Evolutionary conservation across 495 filamentous ascomycete species (phyloP), one percentile per base, ranked within the genome.

Genomic region (Lasiosphaeria ovina): DNA sequence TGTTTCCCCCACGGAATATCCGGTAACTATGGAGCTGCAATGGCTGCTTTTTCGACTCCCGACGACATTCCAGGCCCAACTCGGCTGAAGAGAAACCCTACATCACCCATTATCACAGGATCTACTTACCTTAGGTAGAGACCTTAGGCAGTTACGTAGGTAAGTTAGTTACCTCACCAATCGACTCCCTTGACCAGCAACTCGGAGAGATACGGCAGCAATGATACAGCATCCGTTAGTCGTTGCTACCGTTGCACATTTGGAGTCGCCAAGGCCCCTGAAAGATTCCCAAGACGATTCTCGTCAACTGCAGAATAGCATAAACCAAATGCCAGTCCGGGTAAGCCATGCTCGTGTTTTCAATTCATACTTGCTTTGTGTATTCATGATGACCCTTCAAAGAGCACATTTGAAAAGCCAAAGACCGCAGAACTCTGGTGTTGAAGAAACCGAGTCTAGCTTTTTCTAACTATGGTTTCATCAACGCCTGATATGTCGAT

Each of bases 401-500:
- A 47, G 16, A 73, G 75, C 75, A 72, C 73, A 72, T 56, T 56
- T 47, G 38, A 70, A 35, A 51, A 60, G 24, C 77, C 75, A 69
- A 68, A 79, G 77, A 77, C 74, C 45, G 36, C 54, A 64, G 66
- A 74, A 72, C 63, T 61, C 52, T 14, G 42, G 65, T 57, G 45
- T 66, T 49, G 68, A 70, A 71, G 77, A 79, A 81, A 69, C 79
- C 79, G 76, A 72, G 72, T 50, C 54, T 53, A 45, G 24, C 57
- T 8, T 47, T 12, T 12, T 34, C 36, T 31, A 49, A 42, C 72
- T 74, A 67, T 72, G 79, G 78, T 76, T 76, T 74, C 80, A 82
- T 76, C 77, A 72, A 61, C 76, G 72, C 64, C 74, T 74, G 68
- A 68, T 71, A 57, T 73, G 72, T 76, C 79, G 24, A 70, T 78